Conservation (phyloP, 805 yeast genomes). For the Lipomyces yamadae region DNA sequence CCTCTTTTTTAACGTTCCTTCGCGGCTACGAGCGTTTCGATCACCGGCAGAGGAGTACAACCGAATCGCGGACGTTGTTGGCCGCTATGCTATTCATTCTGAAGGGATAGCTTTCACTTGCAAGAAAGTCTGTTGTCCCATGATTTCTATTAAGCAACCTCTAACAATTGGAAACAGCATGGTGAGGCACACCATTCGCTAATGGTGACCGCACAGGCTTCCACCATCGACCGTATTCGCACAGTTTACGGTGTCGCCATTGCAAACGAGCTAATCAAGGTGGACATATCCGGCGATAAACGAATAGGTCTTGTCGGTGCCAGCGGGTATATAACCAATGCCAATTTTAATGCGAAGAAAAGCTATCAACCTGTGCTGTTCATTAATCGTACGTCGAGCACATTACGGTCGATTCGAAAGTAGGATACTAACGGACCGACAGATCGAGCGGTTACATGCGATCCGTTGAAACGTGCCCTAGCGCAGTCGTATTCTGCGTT, state of each 20-base stretch:
- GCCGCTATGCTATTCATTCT: slow-evolving; percentile 80
- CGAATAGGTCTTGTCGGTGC: slow-evolving; percentile 59
- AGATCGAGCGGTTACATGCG: slow-evolving; percentile 77
- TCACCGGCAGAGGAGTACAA: slow-evolving; percentile 74
- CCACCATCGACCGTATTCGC: slow-evolving; percentile 71
- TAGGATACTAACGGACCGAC: not conserved
- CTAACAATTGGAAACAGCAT: slow-evolving; percentile 39
- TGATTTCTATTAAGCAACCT: not conserved
- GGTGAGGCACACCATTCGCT: slow-evolving; percentile 76
- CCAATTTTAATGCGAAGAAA: slow-evolving; percentile 73
- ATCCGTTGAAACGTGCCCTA: slow-evolving; percentile 74
- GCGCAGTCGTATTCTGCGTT: slow-evolving; percentile 63
- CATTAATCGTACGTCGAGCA: slow-evolving; percentile 57
- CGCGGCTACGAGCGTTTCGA: slow-evolving; percentile 69
- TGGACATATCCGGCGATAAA: slow-evolving; percentile 48
- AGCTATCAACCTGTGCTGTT: slow-evolving; percentile 72
- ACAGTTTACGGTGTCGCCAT: slow-evolving; percentile 70
- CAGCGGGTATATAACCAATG: slow-evolving; percentile 67
- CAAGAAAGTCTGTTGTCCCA: slow-evolving; percentile 52
- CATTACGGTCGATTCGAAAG: not conserved
- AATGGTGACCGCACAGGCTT: slow-evolving; percentile 57
- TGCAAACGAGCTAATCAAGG: slow-evolving; percentile 64
- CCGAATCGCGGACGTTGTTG: slow-evolving; percentile 79
- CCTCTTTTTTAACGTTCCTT: slow-evolving; percentile 83
- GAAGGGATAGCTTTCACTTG: slow-evolving; percentile 73